phyloP scores from a whole-genome alignment of 2,329 filamentous ascomycete genomes.

The Arachnopeziza araneosa region DNA sequence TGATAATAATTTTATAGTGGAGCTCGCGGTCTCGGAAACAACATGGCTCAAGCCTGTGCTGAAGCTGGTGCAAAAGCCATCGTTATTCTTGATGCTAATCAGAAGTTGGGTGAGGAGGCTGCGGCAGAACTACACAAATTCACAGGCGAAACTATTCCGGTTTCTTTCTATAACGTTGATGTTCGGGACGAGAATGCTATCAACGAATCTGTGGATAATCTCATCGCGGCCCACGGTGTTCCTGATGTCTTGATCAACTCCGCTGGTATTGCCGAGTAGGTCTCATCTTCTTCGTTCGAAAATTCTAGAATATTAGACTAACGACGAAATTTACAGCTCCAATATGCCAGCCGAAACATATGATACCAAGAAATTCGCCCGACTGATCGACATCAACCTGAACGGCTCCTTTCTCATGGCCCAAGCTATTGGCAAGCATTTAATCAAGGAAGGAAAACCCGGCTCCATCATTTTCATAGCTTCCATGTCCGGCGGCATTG shows the following conservation, averaged over 20 bases:
- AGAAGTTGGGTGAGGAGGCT: slow-evolving; percentile 65
- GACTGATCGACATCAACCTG: slow-evolving; percentile 76
- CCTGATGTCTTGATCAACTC: slow-evolving; percentile 75
- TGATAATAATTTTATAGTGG: slow-evolving; percentile 44
- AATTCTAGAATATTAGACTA: slow-evolving; percentile 5
- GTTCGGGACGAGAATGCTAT: slow-evolving; percentile 70
- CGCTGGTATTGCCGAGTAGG: slow-evolving; percentile 69
- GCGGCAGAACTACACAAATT: slow-evolving; percentile 65
- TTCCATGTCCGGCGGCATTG: slow-evolving; percentile 76
- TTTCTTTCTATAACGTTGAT: slow-evolving; percentile 74
- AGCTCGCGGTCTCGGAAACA: slow-evolving; percentile 70
- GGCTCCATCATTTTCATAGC: slow-evolving; percentile 72
- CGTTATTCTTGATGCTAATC: slow-evolving; percentile 71
- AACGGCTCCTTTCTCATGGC: slow-evolving; percentile 74
- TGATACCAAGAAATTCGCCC: slow-evolving; percentile 69
- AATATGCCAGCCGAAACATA: slow-evolving; percentile 80
- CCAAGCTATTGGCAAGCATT: slow-evolving; percentile 64
- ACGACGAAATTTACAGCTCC: slow-evolving; percentile 40
- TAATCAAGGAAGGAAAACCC: slow-evolving; percentile 66
- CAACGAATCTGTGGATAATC: slow-evolving; percentile 21
- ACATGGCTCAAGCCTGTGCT: slow-evolving; percentile 72
- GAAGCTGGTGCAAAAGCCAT: slow-evolving; percentile 71
- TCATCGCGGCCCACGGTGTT: slow-evolving; percentile 46
- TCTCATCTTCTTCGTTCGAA: slow-evolving; percentile 6
- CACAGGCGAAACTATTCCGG: slow-evolving; percentile 57